Conservation (phyloP, 805 yeast genomes). For the Clavispora santaluciae region DNA sequence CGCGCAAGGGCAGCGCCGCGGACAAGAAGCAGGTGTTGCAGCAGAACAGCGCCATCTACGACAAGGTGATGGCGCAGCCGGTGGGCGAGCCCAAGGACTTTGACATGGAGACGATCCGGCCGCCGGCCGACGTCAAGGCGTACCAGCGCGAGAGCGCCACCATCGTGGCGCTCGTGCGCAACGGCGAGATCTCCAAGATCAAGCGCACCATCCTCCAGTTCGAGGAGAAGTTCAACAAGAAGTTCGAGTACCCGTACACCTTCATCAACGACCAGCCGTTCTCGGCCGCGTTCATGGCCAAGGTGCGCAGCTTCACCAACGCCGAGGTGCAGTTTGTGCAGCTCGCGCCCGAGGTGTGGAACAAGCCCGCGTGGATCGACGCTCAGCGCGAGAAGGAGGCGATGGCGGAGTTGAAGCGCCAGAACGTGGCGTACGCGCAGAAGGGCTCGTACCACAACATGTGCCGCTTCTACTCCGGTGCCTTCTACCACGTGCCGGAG, state of each 20-base stretch:
- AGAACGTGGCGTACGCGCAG: conserved; percentile 57
- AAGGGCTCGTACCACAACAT: conserved; percentile 69
- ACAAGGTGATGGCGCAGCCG: conserved; percentile 27
- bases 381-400: conserved; percentile 34
- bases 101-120: conserved; percentile 25
- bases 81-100: conserved; percentile 48
- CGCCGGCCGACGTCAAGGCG: conserved; percentile 18
- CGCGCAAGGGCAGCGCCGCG: conserved; percentile 24
- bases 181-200: conserved; percentile 50
- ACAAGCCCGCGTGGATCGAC: conserved; percentile 56
- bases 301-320: conserved; percentile 29
- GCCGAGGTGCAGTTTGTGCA: conserved; percentile 38
- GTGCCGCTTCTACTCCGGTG: conserved; percentile 74
- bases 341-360: conserved; percentile 46
- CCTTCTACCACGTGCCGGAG: conserved; percentile 60
- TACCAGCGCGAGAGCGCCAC: conserved; percentile 68
- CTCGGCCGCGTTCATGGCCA: conserved; percentile 48
- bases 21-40: conserved; percentile 29
- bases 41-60: conserved; percentile 35
- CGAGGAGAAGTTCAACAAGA: conserved; percentile 60
- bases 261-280: conserved; percentile 72
- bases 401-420: conserved; percentile 33
- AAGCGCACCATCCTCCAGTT: conserved; percentile 52
- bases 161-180: conserved; percentile 65
- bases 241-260: conserved; percentile 77